Conservation (phyloP, 345 rosid species). For the Moringa oleifera region DNA sequence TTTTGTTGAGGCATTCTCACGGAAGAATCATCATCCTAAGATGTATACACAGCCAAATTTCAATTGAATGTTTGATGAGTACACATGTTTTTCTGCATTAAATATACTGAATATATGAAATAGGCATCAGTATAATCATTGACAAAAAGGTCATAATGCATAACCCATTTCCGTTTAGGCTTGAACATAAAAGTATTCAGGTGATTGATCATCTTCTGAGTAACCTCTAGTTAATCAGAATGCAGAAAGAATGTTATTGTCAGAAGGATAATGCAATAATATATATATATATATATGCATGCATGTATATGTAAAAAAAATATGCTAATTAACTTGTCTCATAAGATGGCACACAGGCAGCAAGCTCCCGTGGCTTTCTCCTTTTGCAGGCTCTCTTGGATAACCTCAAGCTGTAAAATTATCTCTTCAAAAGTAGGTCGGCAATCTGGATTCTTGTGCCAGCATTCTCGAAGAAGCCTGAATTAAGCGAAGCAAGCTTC, state of each 20-base stretch:
- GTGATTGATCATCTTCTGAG: not conserved
- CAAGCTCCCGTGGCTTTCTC: conserved; percentile 10
- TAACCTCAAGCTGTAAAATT: conserved; percentile 40
- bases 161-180: too few relatives aligned
- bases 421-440: conserved; percentile 60
- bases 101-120: too few relatives aligned
- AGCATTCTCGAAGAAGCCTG: conserved; percentile 59
- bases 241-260: not conserved
- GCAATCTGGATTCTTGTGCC: conserved; percentile 62
- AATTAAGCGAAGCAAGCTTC: conserved; percentile 4
- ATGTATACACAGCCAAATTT: too few relatives aligned
- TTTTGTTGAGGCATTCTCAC: too few relatives aligned
- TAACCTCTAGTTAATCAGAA: not conserved
- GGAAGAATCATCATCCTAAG: too few relatives aligned
- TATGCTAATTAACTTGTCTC: conserved; percentile 10
- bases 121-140: too few relatives aligned
- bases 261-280: not conserved
- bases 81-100: too few relatives aligned
- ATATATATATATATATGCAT: not conserved
- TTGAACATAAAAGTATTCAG: too few relatives aligned
- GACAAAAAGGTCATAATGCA: too few relatives aligned
- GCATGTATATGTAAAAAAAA: too few relatives aligned
- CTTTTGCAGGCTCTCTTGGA: conserved; percentile 25
- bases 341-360: conserved; percentile 30
- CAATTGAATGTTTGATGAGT: too few relatives aligned